Evolutionary conservation across 805 yeast genomes (phyloP).

Genomic region (Barnettozyma salicaria): DNA sequence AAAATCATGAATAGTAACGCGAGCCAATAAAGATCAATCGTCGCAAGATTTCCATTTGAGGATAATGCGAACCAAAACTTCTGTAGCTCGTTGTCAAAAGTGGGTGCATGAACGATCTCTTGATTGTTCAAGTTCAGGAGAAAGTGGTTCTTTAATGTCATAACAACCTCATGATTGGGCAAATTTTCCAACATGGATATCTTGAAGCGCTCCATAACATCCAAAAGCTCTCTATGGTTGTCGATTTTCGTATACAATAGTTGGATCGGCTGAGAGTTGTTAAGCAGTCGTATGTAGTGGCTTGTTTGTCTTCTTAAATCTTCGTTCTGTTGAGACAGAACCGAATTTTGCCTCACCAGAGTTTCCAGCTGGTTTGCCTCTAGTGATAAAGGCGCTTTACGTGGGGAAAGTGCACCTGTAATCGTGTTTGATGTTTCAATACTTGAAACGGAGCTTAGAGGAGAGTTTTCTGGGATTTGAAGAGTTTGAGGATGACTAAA

Average conservation of each 20-base stretch:
- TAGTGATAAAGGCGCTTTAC: too few relatives aligned
- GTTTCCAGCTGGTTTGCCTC: background rate
- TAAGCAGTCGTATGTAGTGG: constrained; percentile 3
- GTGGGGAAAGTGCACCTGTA: too few relatives aligned
- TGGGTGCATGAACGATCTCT: constrained; percentile 2
- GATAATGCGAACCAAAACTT: constrained; percentile 11
- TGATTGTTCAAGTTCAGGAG: constrained; percentile 11
- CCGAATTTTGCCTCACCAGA: constrained; percentile 3
- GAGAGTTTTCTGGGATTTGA: background rate
- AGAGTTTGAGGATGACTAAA: background rate
- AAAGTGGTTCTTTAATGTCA: constrained; percentile 15
- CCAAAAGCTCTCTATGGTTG: constrained; percentile 5
- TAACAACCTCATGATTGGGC: constrained; percentile 11
- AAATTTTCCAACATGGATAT: constrained; percentile 10
- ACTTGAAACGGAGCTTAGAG: background rate
- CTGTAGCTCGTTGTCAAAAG: constrained; percentile 14
- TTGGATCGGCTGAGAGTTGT: background rate
- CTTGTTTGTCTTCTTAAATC: constrained; percentile 11
- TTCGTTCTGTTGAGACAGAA: constrained; percentile 9
- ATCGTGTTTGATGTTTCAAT: too few relatives aligned
- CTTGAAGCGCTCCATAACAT: constrained; percentile 4
- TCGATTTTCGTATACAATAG: constrained; percentile 4
- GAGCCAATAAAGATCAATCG: constrained; percentile 14
- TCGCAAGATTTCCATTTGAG: constrained; percentile 4
- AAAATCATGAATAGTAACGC: constrained; percentile 12